Evolutionary conservation across 306 rosid species (phyloP).

Genomic region (peach (Prunus persica)): DNA sequence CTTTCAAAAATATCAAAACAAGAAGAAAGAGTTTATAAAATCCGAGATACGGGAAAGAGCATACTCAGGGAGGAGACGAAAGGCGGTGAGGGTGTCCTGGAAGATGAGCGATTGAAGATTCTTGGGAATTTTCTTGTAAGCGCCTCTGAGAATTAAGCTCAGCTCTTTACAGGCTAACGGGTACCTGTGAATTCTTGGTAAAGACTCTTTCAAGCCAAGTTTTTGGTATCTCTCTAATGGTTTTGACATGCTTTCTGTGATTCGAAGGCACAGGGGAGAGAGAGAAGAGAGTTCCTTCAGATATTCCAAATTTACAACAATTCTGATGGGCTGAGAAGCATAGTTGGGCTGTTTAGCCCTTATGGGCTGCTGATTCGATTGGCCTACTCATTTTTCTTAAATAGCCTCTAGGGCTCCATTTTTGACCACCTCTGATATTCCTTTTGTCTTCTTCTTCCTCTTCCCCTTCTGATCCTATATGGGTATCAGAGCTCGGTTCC

Average conservation of each 20-base stretch:
- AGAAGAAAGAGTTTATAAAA: neutral
- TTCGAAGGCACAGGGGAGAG: neutral
- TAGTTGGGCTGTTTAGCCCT: no score
- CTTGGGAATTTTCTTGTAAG: conserved; percentile 60
- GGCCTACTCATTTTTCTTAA: no score
- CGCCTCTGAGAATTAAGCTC: conserved; percentile 53
- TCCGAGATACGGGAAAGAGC: neutral
- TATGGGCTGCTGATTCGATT: no score
- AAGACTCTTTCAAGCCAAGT: conserved; percentile 41
- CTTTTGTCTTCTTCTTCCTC: no score
- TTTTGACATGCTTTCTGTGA: conserved; percentile 37
- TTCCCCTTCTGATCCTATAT: no score
- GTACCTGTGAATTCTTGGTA: conserved; percentile 43
- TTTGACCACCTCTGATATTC: no score
- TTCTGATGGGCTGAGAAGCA: neutral
- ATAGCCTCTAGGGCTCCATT: no score
- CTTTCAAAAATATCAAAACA: neutral
- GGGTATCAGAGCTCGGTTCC: no score
- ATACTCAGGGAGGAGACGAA: conserved; percentile 79
- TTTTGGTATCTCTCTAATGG: conserved; percentile 52
- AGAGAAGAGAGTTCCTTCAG: neutral
- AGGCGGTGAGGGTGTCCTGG: conserved; percentile 71
- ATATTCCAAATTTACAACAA: neutral
- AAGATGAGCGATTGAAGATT: conserved; percentile 56
- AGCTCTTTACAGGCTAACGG: conserved; percentile 73